Evolutionary conservation across 495 filamentous ascomycete genomes (phyloP), one percentile per base, ranked within the genome.

Genomic region (Hypoxylon crocopeplum): DNA sequence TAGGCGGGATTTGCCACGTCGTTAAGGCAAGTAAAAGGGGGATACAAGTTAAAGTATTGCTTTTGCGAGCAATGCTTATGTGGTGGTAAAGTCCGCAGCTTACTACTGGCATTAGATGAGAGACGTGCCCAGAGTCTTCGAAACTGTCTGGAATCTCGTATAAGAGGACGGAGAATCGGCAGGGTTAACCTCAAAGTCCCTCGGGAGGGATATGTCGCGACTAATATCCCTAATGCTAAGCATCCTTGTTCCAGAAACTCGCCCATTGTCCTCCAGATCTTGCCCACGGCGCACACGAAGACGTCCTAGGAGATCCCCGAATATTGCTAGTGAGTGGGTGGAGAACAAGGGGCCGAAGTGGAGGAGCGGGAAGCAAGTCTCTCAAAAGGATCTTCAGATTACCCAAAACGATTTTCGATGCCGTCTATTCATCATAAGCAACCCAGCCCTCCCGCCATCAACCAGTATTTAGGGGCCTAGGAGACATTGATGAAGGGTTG

Each of bases 281-380:
- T 25, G 32, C 33, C 50, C 55, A 32, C 58, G 39, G 56, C 22
- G 16, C 48, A 49, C 38, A 19, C 40, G 52, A 63, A 36, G 47
- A 42, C 27, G n/a, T 38, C 40, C 41, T 40, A 19, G n/a, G 48
- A 41, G 15, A 38, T 29, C 40, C 16, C 54, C 32, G 37, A 16
- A 44, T 50, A 56, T 65, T 40, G 29, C 56, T 56, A 49, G 58
- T 41, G 56, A 59, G 64, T 65, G 68, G 68, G 64, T 65, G 68
- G 68, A 59, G 65, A 66, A 42, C 59, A 68, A 62, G 51, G 61
- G 48, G 44, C 39, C 46, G 41, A 58, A 63, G 68, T 68, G 68
- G 68, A 68, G 59, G 67, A 51, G 34, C 64, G 59, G 64, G 67
- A 67, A 67, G 67, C 67, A 69, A 46, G 58, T 61, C 56, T 64